Evolutionary conservation across 163 green algal species (phyloP), one percentile per base, ranked within the genome.

Genomic region (Chlorella variabilis): DNA sequence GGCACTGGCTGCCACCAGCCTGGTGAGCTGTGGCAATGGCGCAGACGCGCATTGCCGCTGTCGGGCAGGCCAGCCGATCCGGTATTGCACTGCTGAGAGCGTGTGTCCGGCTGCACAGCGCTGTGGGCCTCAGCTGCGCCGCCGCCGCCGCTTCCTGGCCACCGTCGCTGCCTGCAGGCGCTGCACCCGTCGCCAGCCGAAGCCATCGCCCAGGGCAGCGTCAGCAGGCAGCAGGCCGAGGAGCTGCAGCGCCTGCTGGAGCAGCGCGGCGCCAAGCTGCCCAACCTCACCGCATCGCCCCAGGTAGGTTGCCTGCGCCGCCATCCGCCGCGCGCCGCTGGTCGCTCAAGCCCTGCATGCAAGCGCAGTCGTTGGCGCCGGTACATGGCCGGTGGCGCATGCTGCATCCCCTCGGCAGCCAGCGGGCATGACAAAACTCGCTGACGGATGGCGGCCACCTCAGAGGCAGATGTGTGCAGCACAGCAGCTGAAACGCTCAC

Each of bases 211-310:
- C 68, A 66, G 68, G 59, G 58, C 23, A 71, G 58, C 0, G 18
- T 31, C 6, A 59, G 36, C 7, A 54, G 66, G 66, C 51, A 61
- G 49, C 77, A 54, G 36, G 77, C 61, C 3, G 78, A 61, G 31
- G 83, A 87, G 70, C 81, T 87, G 42, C 59, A 85, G 61, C 62
- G 29, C 9, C 42, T 87, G 7, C 62, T 87, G 77, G 61, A 66
- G n/a, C 29, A 54, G 38, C 69, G 83, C 1, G 83, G 83, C 21
- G 71, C 77, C 48, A 78, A 61, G 17, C 65, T 89, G 61, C 85
- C 83, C 3, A 39, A 67, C 13, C 77, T 89, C 17, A 80, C 51
- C 25, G 69, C 85, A n/a, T 86, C 85, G 8, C 85, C 85, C 25
- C 38, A 78, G 54, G 51, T 66, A 33, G 13, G 23, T 56, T 23